Percentiles rank a stretch among this genome's conserved stretches.
Evolutionary conservation across 2,329 filamentous ascomycete species (phyloP).

Genomic region (Annulohypoxylon truncatum): DNA sequence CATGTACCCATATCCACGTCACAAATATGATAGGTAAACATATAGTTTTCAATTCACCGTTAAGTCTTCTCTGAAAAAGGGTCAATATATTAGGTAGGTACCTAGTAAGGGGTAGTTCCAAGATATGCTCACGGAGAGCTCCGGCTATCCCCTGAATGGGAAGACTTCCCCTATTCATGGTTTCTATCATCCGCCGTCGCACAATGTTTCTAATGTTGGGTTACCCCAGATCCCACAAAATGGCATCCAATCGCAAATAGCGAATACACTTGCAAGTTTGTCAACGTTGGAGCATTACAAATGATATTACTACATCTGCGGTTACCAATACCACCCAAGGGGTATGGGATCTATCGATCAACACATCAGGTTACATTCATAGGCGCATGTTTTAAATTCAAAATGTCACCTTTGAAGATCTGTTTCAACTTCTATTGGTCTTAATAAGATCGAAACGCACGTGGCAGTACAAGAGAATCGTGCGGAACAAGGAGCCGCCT

Average conservation of each 20-base stretch:
- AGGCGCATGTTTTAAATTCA: not conserved
- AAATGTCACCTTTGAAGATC: slow-evolving; percentile 2
- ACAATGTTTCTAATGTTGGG: not conserved
- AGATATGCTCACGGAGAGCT: too few relatives aligned
- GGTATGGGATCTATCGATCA: not conserved
- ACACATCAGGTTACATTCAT: not conserved
- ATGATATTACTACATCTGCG: not conserved
- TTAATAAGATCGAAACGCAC: not conserved
- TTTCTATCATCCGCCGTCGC: not conserved
- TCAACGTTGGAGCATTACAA: not conserved
- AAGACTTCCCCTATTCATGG: not conserved
- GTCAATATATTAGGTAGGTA: too few relatives aligned
- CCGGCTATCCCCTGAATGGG: not conserved
- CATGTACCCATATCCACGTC: too few relatives aligned
- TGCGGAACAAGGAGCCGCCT: not conserved
- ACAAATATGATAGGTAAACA: too few relatives aligned
- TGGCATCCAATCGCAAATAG: not conserved
- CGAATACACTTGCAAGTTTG: not conserved
- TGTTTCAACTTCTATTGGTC: slow-evolving; percentile 1
- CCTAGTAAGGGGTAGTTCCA: not conserved
- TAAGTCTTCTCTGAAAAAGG: too few relatives aligned
- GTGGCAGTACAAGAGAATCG: slow-evolving; percentile 4
- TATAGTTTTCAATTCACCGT: too few relatives aligned
- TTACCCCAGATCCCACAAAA: slow-evolving; percentile 5
- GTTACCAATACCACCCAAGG: slow-evolving; percentile 13